Evolutionary conservation across 331 rosid species (phyloP).

Genomic region (Telfairia occidentalis): DNA sequence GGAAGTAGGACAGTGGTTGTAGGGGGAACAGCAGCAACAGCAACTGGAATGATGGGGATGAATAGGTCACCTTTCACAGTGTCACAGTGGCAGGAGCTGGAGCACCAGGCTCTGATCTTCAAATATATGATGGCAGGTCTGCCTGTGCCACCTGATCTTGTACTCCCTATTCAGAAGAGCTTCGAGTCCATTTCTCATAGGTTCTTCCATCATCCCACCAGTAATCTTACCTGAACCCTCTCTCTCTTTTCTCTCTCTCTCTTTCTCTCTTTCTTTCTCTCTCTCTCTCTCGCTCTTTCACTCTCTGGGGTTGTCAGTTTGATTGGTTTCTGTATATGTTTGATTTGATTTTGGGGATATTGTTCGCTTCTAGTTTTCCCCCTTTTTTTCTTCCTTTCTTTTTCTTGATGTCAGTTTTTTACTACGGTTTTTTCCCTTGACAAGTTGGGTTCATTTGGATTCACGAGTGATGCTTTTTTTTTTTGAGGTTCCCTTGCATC

Average conservation of each 20-base stretch:
- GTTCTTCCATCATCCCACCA: constrained; percentile 49
- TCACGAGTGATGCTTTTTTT: background rate
- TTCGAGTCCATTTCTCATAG: constrained; percentile 47
- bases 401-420: background rate
- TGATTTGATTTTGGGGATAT: constrained; percentile 2
- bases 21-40: constrained; percentile 8
- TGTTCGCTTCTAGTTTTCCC: background rate
- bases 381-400: background rate
- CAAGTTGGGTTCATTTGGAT: background rate
- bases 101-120: constrained; percentile 62
- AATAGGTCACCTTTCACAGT: constrained; percentile 49
- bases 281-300: background rate
- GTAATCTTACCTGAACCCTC: constrained; percentile 25
- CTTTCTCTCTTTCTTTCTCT: background rate
- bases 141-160: constrained; percentile 65
- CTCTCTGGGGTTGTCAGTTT: background rate
- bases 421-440: background rate
- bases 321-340: constrained; percentile 9
- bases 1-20: constrained; percentile 6
- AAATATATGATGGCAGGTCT: constrained; percentile 62
- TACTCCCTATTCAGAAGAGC: constrained; percentile 61
- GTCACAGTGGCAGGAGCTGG: constrained; percentile 74
- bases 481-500: background rate
- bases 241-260: background rate
- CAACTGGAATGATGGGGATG: constrained; percentile 28